Evolutionary conservation across 2,329 filamentous ascomycete genomes (phyloP).

Genomic region (Penicillium thymicola): DNA sequence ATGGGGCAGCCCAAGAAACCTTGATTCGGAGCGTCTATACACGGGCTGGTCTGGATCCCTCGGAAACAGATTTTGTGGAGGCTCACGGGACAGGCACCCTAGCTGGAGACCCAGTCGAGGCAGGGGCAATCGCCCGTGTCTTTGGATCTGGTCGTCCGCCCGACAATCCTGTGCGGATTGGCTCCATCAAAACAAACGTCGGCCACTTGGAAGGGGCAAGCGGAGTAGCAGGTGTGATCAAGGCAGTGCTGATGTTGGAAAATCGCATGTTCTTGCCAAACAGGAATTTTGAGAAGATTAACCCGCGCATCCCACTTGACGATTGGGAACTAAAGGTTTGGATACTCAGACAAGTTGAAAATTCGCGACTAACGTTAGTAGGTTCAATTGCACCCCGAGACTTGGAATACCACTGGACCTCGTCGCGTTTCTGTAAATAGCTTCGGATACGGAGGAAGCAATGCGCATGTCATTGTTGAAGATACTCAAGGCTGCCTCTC

Average conservation of each 20-base stretch:
- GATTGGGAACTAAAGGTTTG: conserved; percentile 38
- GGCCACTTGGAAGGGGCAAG: conserved; percentile 30
- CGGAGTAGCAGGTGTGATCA: conserved; percentile 37
- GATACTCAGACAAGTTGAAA: neutral
- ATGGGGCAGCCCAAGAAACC: conserved; percentile 28
- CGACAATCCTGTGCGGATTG: conserved; percentile 19
- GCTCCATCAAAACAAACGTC: conserved; percentile 24
- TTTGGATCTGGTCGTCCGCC: conserved; percentile 17
- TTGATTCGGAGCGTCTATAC: conserved; percentile 31
- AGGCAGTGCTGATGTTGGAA: conserved; percentile 44
- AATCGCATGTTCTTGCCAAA: conserved; percentile 46
- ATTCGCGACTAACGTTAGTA: conserved; percentile 2
- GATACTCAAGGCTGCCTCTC: conserved; percentile 15
- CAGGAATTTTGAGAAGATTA: conserved; percentile 40
- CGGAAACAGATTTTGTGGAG: conserved; percentile 24
- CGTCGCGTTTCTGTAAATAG: conserved; percentile 34
- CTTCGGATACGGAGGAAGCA: conserved; percentile 49
- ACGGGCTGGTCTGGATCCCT: conserved; percentile 21
- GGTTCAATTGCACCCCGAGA: conserved; percentile 4
- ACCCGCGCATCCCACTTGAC: conserved; percentile 34
- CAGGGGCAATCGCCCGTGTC: conserved; percentile 20
- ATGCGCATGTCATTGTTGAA: conserved; percentile 45
- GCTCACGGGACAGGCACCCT: conserved; percentile 32
- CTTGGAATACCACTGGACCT: conserved; percentile 3
- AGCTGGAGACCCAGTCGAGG: conserved; percentile 31